phyloP scores from a whole-genome alignment of 169 alveolate species.

The Cryptosporidium canis region DNA sequence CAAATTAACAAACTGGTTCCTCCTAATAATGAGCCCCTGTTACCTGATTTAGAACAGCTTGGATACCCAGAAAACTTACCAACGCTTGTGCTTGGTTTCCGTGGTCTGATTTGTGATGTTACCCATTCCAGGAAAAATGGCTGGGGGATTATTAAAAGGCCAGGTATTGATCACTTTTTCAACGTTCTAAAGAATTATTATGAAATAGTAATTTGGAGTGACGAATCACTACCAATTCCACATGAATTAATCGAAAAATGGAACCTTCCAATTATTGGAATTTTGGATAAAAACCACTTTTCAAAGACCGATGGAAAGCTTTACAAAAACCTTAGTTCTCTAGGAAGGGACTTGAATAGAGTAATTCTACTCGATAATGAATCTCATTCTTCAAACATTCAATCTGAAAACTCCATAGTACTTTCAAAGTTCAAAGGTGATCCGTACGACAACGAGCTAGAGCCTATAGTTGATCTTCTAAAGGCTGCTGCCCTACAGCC shows the following conservation, averaged over 20 bases:
- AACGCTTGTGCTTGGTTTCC: constrained; percentile 88
- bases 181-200: constrained; percentile 86
- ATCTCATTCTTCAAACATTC: constrained; percentile 71
- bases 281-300: constrained; percentile 87
- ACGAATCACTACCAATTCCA: constrained; percentile 89
- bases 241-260: constrained; percentile 87
- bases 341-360: constrained; percentile 87
- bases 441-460: constrained; percentile 84
- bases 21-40: constrained; percentile 82
- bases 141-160: constrained; percentile 91
- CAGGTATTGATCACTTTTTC: constrained; percentile 90
- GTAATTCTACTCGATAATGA: constrained; percentile 88
- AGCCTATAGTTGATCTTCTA: constrained; percentile 80
- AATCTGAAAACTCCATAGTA: constrained; percentile 84
- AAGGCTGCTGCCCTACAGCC: constrained; percentile 85
- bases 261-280: constrained; percentile 91
- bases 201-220: constrained; percentile 94
- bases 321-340: constrained; percentile 82
- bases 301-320: constrained; percentile 79
- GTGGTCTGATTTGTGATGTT: constrained; percentile 85
- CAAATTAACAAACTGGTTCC: constrained; percentile 76
- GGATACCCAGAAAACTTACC: constrained; percentile 91
- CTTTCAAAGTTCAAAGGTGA: constrained; percentile 84
- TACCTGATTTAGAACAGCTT: constrained; percentile 87
- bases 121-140: constrained; percentile 87